Base-by-base conservation (phyloP, 2,329 filamentous ascomycete genomes). In the Fusarium penzigii region DNA sequence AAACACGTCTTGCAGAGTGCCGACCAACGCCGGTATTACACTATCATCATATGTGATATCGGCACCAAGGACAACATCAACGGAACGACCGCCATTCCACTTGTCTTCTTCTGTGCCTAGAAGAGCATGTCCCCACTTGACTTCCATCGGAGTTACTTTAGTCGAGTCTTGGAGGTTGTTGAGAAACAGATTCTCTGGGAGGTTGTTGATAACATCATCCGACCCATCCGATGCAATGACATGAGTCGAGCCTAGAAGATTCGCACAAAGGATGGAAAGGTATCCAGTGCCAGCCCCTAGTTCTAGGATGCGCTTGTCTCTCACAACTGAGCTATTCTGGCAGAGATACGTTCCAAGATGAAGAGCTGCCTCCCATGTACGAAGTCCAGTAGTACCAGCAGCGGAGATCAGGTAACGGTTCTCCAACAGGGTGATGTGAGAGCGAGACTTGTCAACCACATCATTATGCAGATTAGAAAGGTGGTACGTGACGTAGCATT, bases 311-410 rank as follows among this genome's bases (percentile, higher is more conserved):
- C 75, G 78, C 64, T 83, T 86, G 2, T 74, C 78, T 8, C 63
- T 63, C 29, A 90, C 73, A 17, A 80, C 57, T 2, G 60, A 56
- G 1, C 68, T 70, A 45, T 78, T 70, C n/a, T 65, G 53, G 53
- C 82, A 82, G 17, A 92, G 79, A 62, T 85, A 91, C 42, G 85
- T 80, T 1, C 87, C 87, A 0, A 93, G 76, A 60, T 91, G 87
- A 9, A 93, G 73, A 2, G 88, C 85, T 1, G 89, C 89, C 68
- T 93, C 90, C 90, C 89, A 94, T 0, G 90, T 93, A 34, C 89
- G 81, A 20, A 89, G 78, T 1, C 89, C 89, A 0, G 89, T 93
- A 1, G 88, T 92, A 1, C 88, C 88, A 0, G 79, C 79, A 2
- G 85, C 86, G 2, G 88, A 84, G 44, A 93, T 82, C 29, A 92